phyloP scores from a whole-genome alignment of 805 yeast species.

The Pichia thaimueangensis region DNA sequence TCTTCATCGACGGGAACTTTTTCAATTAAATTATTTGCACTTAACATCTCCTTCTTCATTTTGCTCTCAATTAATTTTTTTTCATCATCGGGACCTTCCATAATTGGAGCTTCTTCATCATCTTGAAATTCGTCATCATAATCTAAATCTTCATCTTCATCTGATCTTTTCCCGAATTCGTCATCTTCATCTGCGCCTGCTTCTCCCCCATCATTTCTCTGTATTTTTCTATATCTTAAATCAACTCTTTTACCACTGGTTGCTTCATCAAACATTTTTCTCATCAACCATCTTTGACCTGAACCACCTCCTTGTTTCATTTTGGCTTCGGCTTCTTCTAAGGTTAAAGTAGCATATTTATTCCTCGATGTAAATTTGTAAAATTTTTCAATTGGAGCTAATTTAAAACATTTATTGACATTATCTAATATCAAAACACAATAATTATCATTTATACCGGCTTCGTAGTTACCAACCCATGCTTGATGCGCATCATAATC shows the following conservation, averaged over 20 bases:
- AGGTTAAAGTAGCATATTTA: conserved; percentile 85
- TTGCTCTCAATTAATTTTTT: conserved; percentile 81
- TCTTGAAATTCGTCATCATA: conserved; percentile 97
- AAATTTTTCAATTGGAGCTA: conserved; percentile 93
- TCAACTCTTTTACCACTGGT: conserved; percentile 49
- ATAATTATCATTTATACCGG: conserved; percentile 77
- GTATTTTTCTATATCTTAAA: conserved; percentile 38
- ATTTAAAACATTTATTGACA: conserved; percentile 66
- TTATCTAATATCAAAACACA: conserved; percentile 80
- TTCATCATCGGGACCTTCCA: conserved; percentile 95
- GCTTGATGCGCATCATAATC: conserved; percentile 93
- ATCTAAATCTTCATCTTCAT: conserved; percentile 80
- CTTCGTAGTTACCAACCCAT: conserved; percentile 95
- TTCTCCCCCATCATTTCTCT: conserved; percentile 35
- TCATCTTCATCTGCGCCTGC: conserved; percentile 20
- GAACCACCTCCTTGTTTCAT: conserved; percentile 64
- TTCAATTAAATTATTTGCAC: conserved; percentile 63
- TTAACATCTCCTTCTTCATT: conserved; percentile 77
- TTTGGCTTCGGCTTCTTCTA: conserved; percentile 94
- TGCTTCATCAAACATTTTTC: conserved; percentile 65
- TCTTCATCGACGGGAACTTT: conserved; percentile 56
- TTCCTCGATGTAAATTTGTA: conserved; percentile 91
- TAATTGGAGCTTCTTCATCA: conserved; percentile 97
- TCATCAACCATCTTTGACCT: conserved; percentile 95
- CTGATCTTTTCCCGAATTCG: conserved; percentile 46